A percentile compares a stretch with the other conserved stretches of the same genome.
Conservation (phyloP, 331 rosid genomes). For the Ulmus americana region DNA sequence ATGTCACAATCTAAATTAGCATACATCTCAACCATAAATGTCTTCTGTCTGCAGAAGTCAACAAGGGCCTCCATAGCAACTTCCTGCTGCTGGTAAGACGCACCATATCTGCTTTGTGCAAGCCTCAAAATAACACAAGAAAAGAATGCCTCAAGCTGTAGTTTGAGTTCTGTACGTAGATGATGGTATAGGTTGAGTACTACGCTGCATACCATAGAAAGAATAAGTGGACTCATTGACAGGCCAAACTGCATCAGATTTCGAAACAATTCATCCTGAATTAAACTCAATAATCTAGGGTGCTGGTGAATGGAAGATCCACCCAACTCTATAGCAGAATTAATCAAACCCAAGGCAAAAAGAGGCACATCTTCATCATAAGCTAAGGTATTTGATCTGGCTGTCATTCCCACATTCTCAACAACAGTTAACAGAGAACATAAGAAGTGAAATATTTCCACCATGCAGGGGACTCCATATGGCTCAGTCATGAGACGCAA, state of each 20-base stretch:
- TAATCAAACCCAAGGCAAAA: slow-evolving; percentile 83
- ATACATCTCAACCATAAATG: slow-evolving; percentile 89
- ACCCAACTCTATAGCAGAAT: slow-evolving; percentile 83
- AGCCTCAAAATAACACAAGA: slow-evolving; percentile 92
- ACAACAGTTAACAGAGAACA: slow-evolving; percentile 74
- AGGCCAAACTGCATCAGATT: slow-evolving; percentile 90
- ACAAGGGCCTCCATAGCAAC: slow-evolving; percentile 98
- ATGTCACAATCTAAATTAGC: slow-evolving; percentile 97
- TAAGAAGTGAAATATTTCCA: slow-evolving; percentile 79
- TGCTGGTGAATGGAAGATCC: slow-evolving; percentile 70
- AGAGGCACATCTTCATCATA: slow-evolving; percentile 90
- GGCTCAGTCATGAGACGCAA: slow-evolving; percentile 73
- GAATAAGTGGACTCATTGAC: slow-evolving; percentile 81
- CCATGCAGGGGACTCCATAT: slow-evolving; percentile 93
- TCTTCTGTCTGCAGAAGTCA: slow-evolving; percentile 88
- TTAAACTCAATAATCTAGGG: slow-evolving; percentile 69
- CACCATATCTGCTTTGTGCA: slow-evolving; percentile 89
- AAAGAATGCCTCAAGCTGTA: slow-evolving; percentile 93
- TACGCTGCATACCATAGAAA: slow-evolving; percentile 84
- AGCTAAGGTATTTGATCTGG: slow-evolving; percentile 64
- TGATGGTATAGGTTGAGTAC: slow-evolving; percentile 88
- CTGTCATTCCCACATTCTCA: slow-evolving; percentile 61
- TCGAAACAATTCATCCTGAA: slow-evolving; percentile 86
- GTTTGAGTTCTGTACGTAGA: slow-evolving; percentile 75
- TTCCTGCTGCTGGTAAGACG: slow-evolving; percentile 94